Conservation (phyloP, 345 rosid genomes). For the Hevea brasiliensis region DNA sequence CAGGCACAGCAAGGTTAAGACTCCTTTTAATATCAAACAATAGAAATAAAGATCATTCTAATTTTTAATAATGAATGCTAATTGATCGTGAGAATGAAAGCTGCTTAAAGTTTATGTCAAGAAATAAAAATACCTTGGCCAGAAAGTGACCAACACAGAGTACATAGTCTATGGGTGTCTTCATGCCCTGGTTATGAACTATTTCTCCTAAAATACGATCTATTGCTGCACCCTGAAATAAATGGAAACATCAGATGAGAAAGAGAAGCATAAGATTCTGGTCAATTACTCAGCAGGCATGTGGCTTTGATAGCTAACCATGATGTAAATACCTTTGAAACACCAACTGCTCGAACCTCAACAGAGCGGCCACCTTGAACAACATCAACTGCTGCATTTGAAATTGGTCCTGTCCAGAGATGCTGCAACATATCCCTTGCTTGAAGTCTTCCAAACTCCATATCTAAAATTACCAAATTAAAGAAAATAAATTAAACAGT, state of each 20-base stretch:
- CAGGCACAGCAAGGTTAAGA: background rate
- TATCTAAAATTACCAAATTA: constrained; percentile 29
- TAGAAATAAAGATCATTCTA: background rate
- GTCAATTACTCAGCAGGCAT: background rate
- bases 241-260: constrained; percentile 7
- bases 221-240: constrained; percentile 56
- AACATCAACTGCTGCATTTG: constrained; percentile 57
- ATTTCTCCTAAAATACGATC: constrained; percentile 59
- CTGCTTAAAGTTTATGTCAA: background rate
- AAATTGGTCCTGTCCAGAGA: constrained; percentile 65
- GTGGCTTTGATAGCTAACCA: constrained; percentile 3
- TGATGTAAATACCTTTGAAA: constrained; percentile 44
- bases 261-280: constrained; percentile 1
- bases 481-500: background rate
- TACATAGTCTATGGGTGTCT: constrained; percentile 57
- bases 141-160: constrained; percentile 59
- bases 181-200: constrained; percentile 45
- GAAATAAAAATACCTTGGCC: constrained; percentile 38
- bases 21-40: background rate
- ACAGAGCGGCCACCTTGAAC: constrained; percentile 58
- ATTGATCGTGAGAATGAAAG: background rate
- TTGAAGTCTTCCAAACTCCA: constrained; percentile 57
- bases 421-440: constrained; percentile 64
- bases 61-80: background rate
- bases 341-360: constrained; percentile 62